phyloP scores from a whole-genome alignment of 495 filamentous ascomycete genomes.

The Oleoguttula mirabilis region DNA sequence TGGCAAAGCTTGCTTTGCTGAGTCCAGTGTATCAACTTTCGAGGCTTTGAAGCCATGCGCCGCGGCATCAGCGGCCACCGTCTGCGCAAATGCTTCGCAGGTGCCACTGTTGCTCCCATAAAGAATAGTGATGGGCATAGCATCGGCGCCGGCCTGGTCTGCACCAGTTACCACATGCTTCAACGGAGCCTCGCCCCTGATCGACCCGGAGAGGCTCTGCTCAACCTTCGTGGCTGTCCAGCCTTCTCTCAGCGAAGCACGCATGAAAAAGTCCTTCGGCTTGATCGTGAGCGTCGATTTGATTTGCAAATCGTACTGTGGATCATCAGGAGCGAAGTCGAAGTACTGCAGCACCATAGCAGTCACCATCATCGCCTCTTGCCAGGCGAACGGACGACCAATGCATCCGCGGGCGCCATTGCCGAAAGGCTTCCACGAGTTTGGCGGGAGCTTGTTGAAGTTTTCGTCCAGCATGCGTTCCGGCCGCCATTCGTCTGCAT shows the following conservation, averaged over 20 bases:
- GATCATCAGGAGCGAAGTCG: slow-evolving; percentile 45
- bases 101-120: slow-evolving; percentile 69
- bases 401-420: slow-evolving; percentile 42
- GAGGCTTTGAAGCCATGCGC: slow-evolving; percentile 44
- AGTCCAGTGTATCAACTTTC: slow-evolving; percentile 45
- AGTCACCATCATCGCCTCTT: slow-evolving; percentile 43
- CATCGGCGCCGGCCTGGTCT: slow-evolving; percentile 16
- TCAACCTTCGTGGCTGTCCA: slow-evolving; percentile 47
- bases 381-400: slow-evolving; percentile 53
- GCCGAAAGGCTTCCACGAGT: slow-evolving; percentile 52
- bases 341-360: slow-evolving; percentile 52
- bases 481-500: slow-evolving; percentile 44
- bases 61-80: slow-evolving; percentile 46
- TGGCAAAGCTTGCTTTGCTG: slow-evolving; percentile 48
- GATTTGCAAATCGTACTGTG: slow-evolving; percentile 50
- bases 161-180: slow-evolving; percentile 9
- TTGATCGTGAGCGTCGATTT: slow-evolving; percentile 68
- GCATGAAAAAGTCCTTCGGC: slow-evolving; percentile 61
- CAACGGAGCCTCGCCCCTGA: slow-evolving; percentile 15
- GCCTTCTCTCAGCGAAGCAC: slow-evolving; percentile 46
- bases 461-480: slow-evolving; percentile 53
- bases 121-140: slow-evolving; percentile 48
- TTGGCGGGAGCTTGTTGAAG: slow-evolving; percentile 43
- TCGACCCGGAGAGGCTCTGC: slow-evolving; percentile 32
- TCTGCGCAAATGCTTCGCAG: slow-evolving; percentile 56